phyloP scores from a whole-genome alignment of 106 monocot species.

The Hemerocallis citrina region DNA sequence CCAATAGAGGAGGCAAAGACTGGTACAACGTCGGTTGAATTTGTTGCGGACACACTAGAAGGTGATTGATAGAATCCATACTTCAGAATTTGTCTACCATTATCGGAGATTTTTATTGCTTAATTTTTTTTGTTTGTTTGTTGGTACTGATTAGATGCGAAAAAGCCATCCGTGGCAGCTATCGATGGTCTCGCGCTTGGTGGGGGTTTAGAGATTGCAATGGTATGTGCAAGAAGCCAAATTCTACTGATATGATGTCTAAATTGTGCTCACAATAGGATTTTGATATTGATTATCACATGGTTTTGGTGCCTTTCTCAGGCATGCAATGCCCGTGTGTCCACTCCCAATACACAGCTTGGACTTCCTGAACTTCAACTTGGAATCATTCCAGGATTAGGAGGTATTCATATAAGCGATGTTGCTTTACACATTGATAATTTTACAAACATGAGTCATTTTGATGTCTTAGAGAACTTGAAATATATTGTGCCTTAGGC shows the following conservation, averaged over 20 bases:
- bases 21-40: slow-evolving; percentile 65
- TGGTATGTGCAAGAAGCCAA: slow-evolving; percentile 38
- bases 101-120: not conserved
- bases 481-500: not conserved
- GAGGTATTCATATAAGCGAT: slow-evolving; percentile 43
- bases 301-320: slow-evolving; percentile 12
- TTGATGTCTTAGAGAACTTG: not conserved
- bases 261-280: not conserved
- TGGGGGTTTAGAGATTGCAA: slow-evolving; percentile 91
- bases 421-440: not conserved
- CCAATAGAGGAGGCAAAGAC: slow-evolving; percentile 36
- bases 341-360: slow-evolving; percentile 61
- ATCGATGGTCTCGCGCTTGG: slow-evolving; percentile 96
- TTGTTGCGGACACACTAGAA: slow-evolving; percentile 80
- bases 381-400: slow-evolving; percentile 91
- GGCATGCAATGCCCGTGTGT: slow-evolving; percentile 91
- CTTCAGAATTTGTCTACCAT: not conserved
- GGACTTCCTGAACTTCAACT: slow-evolving; percentile 94
- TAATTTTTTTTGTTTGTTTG: slow-evolving; percentile 1
- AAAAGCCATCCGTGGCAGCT: slow-evolving; percentile 91
- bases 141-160: slow-evolving; percentile 37
- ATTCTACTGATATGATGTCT: not conserved
- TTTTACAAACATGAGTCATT: not conserved
- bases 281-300: not conserved
- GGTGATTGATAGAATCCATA: slow-evolving; percentile 22